A percentile compares a stretch with the other conserved stretches of the same genome.
Evolutionary conservation across 441 rosid species (phyloP).

Genomic region (Erodium trifolium): DNA sequence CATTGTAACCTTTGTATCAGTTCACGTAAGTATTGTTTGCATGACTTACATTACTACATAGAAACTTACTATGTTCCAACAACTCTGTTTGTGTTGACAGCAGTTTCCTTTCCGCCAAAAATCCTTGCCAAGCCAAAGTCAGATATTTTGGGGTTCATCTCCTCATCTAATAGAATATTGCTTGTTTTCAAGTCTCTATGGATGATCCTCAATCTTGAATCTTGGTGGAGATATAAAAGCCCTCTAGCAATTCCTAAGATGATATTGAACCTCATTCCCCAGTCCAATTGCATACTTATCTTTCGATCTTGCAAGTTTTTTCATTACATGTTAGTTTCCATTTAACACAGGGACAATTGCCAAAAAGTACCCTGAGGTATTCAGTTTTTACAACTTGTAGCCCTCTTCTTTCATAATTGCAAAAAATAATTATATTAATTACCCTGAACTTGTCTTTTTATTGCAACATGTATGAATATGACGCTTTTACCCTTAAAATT

Average conservation of each 20-base stretch:
- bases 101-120: slow-evolving; percentile 49
- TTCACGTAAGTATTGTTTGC: background rate
- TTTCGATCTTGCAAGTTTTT: slow-evolving; percentile 32
- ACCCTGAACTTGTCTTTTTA: no score
- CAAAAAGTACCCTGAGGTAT: no score
- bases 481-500: no score
- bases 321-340: background rate
- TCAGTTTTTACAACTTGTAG: no score
- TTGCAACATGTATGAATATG: no score
- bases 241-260: slow-evolving; percentile 53
- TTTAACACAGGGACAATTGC: no score
- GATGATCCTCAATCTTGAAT: slow-evolving; percentile 55
- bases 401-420: no score
- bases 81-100: slow-evolving; percentile 43
- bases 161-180: slow-evolving; percentile 37
- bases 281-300: slow-evolving; percentile 26
- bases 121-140: slow-evolving; percentile 48
- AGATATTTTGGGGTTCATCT: slow-evolving; percentile 44
- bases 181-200: slow-evolving; percentile 43
- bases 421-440: no score
- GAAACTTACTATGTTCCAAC: slow-evolving; percentile 59
- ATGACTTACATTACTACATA: background rate
- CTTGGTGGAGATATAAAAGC: slow-evolving; percentile 62
- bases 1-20: slow-evolving; percentile 6
- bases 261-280: slow-evolving; percentile 41